phyloP scores from a whole-genome alignment of 768 basidiomycete genomes.

The Rhodosporidiobolus sp. region DNA sequence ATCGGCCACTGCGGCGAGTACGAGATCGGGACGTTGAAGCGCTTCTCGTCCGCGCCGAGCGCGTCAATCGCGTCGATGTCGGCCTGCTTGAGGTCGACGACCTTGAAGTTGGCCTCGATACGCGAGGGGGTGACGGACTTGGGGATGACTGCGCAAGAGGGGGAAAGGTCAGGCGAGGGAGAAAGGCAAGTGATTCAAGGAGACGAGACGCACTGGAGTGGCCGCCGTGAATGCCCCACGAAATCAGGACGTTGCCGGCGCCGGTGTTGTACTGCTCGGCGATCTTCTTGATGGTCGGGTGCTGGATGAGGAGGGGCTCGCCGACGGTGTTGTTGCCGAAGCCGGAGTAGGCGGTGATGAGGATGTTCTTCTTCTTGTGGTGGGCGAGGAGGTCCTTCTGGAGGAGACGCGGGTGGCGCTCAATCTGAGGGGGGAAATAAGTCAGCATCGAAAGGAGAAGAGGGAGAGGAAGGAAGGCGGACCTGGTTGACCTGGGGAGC shows the following conservation, averaged over 20 bases:
- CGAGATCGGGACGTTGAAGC: conserved; percentile 63
- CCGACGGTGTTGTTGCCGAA: conserved; percentile 68
- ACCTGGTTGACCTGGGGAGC: conserved; percentile 64
- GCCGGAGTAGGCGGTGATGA: conserved; percentile 61
- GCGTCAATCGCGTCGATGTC: conserved; percentile 64
- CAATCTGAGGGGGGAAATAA: conserved; percentile 56
- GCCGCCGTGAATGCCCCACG: conserved; percentile 73
- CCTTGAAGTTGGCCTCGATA: conserved; percentile 61
- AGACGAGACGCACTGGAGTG: conserved; percentile 12
- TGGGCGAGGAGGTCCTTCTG: conserved; percentile 65
- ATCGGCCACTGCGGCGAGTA: conserved; percentile 68
- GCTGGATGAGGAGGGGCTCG: conserved; percentile 28
- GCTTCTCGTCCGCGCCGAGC: conserved; percentile 52
- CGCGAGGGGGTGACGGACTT: conserved; percentile 73
- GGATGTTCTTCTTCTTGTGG: conserved; percentile 56
- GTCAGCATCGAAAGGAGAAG: not conserved
- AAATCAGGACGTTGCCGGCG: conserved; percentile 55
- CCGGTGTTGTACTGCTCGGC: conserved; percentile 42
- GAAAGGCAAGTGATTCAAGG: not conserved
- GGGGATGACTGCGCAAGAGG: conserved; percentile 59
- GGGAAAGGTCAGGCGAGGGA: too few relatives aligned
- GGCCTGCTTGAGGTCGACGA: conserved; percentile 62
- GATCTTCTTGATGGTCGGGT: conserved; percentile 42
- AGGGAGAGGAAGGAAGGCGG: not conserved
- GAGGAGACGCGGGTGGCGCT: conserved; percentile 73